Conservation (phyloP, 1,284 basidiomycete genomes). For the Somion occarium region DNA sequence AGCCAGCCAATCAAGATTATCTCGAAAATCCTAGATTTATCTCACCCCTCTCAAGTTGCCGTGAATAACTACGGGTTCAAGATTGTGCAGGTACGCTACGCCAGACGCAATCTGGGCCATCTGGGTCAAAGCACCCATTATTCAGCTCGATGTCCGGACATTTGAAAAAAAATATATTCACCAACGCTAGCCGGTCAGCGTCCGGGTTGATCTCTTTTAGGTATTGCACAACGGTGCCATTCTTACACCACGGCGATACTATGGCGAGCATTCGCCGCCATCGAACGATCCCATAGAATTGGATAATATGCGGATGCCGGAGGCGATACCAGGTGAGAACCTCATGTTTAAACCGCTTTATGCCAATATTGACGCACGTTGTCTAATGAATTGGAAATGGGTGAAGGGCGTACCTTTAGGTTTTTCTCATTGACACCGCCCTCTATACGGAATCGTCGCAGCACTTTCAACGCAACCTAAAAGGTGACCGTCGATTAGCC, state of each 20-base stretch:
- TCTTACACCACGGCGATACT: constrained; percentile 13
- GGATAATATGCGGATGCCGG: constrained; percentile 10
- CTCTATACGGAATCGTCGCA: constrained; percentile 47
- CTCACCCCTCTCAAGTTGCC: constrained; percentile 12
- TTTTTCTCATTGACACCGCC: constrained; percentile 49
- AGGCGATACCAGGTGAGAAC: constrained; percentile 11
- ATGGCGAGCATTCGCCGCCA: constrained; percentile 9
- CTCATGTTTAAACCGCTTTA: constrained; percentile 8
- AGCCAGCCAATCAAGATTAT: background rate
- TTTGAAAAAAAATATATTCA: background rate
- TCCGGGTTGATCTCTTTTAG: constrained; percentile 7
- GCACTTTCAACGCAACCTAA: constrained; percentile 48
- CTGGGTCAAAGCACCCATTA: constrained; percentile 3
- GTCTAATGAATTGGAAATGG: background rate
- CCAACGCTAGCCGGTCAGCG: constrained; percentile 10
- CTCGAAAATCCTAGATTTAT: background rate
- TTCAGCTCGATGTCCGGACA: background rate
- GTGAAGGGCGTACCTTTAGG: constrained; percentile 34
- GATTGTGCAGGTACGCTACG: constrained; percentile 9
- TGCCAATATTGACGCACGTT: background rate
- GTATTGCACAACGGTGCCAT: constrained; percentile 12
- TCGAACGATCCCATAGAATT: constrained; percentile 10
- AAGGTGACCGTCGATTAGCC: background rate
- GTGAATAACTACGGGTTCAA: background rate
- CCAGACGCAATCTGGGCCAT: constrained; percentile 11